phyloP scores from a whole-genome alignment of 345 rosid species.

The Brassica juncea region DNA sequence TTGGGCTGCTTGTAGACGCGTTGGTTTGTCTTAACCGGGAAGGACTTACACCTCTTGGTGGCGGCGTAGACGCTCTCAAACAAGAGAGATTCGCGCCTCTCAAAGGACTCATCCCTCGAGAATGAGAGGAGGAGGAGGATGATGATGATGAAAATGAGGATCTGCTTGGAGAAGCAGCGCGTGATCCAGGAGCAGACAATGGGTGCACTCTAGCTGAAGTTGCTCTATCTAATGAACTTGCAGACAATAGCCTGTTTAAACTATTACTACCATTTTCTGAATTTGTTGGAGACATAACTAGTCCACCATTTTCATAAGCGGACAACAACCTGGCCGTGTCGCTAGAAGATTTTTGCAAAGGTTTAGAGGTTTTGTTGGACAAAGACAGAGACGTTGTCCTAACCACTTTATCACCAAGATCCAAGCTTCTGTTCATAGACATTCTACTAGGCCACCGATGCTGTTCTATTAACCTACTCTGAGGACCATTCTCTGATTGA shows the following conservation, averaged over 20 bases:
- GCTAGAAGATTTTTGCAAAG: conserved; percentile 56
- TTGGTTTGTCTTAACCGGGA: conserved; percentile 63
- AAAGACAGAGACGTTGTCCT: conserved; percentile 48
- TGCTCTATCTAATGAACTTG: conserved; percentile 51
- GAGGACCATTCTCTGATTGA: conserved; percentile 68
- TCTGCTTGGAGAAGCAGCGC: conserved; percentile 71
- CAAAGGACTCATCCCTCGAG: conserved; percentile 61
- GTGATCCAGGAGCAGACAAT: conserved; percentile 49
- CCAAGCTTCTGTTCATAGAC: conserved; percentile 54
- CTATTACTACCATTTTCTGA: conserved; percentile 47
- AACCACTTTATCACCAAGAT: conserved; percentile 51
- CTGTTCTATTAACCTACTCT: conserved; percentile 68
- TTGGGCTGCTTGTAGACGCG: conserved; percentile 44
- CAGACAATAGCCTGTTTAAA: conserved; percentile 45
- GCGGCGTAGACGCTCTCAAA: conserved; percentile 59
- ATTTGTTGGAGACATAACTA: conserved; percentile 39
- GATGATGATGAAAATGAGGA: conserved; percentile 46
- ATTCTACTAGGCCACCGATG: conserved; percentile 84
- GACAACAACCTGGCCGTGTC: conserved; percentile 51
- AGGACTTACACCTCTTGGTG: conserved; percentile 80
- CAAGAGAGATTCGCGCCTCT: conserved; percentile 54
- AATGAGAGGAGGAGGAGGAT: conserved; percentile 44
- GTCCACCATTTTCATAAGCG: conserved; percentile 45
- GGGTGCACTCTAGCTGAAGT: conserved; percentile 52
- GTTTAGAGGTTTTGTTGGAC: conserved; percentile 37